Percentiles rank a stretch among this genome's conserved stretches.
Evolutionary conservation across 1,284 basidiomycete species (phyloP).

Genomic region (Irpex rosettiformis): DNA sequence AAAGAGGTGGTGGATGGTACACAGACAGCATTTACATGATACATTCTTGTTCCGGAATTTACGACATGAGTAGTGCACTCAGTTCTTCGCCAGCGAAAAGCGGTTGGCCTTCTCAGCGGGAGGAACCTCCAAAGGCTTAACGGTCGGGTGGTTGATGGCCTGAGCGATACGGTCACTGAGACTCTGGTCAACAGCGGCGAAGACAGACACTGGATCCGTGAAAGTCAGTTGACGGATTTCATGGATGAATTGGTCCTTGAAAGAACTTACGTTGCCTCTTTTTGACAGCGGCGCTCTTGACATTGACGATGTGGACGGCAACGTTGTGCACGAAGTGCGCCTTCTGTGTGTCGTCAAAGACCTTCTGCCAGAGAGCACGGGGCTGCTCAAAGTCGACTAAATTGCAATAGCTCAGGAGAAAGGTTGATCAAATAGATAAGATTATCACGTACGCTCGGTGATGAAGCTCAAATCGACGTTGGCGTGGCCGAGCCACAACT

Average conservation of each 20-base stretch:
- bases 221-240: constrained; percentile 5
- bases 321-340: constrained; percentile 77
- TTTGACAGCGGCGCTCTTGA: constrained; percentile 66
- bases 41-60: neutral
- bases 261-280: constrained; percentile 59
- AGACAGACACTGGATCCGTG: constrained; percentile 62
- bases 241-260: neutral
- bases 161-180: constrained; percentile 74
- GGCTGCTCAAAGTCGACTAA: constrained; percentile 91
- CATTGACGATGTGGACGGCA: constrained; percentile 66
- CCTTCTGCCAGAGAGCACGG: constrained; percentile 73
- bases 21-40: neutral
- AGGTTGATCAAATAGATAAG: constrained; percentile 9
- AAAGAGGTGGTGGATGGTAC: neutral
- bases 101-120: constrained; percentile 53
- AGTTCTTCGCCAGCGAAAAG: constrained; percentile 35
- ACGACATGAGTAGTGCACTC: no score
- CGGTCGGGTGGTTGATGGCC: constrained; percentile 59
- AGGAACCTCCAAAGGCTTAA: constrained; percentile 62
- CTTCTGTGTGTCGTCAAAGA: constrained; percentile 68
- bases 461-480: constrained; percentile 74
- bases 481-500: constrained; percentile 72
- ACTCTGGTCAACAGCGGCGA: constrained; percentile 71
- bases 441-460: constrained; percentile 63
- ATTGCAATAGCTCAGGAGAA: constrained; percentile 3